phyloP scores from a whole-genome alignment of 306 rosid genomes.

The Senna siamea region DNA sequence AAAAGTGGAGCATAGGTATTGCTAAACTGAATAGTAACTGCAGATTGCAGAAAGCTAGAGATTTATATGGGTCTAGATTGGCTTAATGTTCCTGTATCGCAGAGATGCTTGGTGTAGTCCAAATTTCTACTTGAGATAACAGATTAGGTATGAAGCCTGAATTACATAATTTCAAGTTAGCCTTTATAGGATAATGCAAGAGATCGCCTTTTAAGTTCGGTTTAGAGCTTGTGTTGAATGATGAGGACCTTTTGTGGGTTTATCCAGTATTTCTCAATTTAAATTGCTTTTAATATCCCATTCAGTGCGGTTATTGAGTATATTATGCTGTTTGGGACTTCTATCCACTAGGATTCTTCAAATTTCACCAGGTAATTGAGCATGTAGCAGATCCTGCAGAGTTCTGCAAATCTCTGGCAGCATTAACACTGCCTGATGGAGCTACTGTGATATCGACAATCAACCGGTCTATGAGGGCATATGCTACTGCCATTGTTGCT shows the following conservation, averaged over 20 bases:
- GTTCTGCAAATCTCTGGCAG: conserved; percentile 86
- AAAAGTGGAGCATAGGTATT: background rate
- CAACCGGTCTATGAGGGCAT: conserved; percentile 89
- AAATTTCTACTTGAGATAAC: background rate
- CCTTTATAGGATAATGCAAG: conserved; percentile 14
- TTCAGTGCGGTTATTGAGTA: background rate
- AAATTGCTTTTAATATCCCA: background rate
- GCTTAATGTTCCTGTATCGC: background rate
- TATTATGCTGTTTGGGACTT: conserved; percentile 25
- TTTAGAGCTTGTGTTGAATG: conserved; percentile 11
- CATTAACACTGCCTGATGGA: conserved; percentile 71
- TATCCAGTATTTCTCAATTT: background rate
- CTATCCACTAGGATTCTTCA: conserved; percentile 21
- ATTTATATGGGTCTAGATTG: background rate
- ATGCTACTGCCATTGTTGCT: conserved; percentile 80
- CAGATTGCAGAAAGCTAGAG: background rate
- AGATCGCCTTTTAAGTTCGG: too few relatives aligned
- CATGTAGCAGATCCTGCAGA: conserved; percentile 93
- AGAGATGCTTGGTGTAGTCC: background rate
- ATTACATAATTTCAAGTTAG: background rate
- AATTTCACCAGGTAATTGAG: conserved; percentile 73
- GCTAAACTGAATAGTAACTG: background rate
- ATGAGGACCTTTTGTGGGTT: background rate
- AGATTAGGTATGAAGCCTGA: background rate
- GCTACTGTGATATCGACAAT: conserved; percentile 85